Conservation (phyloP, 164 flowering plant genomes). For the Vitis labrusca region DNA sequence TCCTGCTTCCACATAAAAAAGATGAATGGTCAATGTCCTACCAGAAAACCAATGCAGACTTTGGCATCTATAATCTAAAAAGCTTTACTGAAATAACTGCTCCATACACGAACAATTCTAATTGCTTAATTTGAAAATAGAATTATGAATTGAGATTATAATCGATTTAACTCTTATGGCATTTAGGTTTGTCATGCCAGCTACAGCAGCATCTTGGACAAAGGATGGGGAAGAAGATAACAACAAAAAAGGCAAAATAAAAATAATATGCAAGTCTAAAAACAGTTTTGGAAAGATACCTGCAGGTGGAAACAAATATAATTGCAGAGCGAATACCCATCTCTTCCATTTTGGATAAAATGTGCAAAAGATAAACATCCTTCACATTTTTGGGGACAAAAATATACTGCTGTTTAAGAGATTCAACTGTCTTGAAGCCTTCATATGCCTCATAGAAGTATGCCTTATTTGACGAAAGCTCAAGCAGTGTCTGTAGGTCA, state of each 20-base stretch:
- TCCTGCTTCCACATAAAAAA: slow-evolving; percentile 40
- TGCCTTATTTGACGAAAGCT: slow-evolving; percentile 80
- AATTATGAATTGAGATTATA: background rate
- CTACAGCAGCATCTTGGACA: no score
- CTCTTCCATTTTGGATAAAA: slow-evolving; percentile 81
- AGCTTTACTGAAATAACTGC: background rate
- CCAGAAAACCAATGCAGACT: background rate
- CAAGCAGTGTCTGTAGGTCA: slow-evolving; percentile 64
- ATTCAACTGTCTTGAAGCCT: slow-evolving; percentile 85
- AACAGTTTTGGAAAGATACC: slow-evolving; percentile 37
- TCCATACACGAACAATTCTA: background rate
- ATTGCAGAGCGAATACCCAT: slow-evolving; percentile 78
- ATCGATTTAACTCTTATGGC: no score
- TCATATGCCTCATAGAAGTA: slow-evolving; percentile 88
- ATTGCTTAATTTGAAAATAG: background rate
- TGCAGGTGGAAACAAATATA: slow-evolving; percentile 82
- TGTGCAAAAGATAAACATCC: slow-evolving; percentile 71
- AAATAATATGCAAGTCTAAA: background rate
- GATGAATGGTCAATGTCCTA: background rate
- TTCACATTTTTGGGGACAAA: slow-evolving; percentile 69
- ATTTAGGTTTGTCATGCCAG: no score
- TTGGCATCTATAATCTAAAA: background rate
- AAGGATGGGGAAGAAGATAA: no score
- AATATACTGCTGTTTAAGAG: slow-evolving; percentile 82
- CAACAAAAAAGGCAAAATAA: background rate